A percentile compares a stretch with the other conserved stretches of the same genome.
phyloP scores from a whole-genome alignment of 371 early-diverging fungal species.

The Mucor lusitanicus region DNA sequence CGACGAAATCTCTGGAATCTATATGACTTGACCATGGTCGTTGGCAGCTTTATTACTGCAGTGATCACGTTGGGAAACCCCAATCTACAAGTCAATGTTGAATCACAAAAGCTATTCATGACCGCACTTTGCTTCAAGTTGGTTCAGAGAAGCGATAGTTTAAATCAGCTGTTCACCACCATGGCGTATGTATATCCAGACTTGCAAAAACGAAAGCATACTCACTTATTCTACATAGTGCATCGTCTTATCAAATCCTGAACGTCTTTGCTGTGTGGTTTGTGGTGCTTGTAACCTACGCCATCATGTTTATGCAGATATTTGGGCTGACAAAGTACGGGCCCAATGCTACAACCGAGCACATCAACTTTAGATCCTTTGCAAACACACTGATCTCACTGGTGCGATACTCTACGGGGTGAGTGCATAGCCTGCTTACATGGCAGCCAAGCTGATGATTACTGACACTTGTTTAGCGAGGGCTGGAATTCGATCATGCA shows the following conservation, averaged over 20 bases:
- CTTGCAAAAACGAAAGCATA: background rate
- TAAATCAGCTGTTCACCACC: constrained; percentile 70
- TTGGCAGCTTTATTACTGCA: constrained; percentile 52
- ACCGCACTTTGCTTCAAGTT: constrained; percentile 67
- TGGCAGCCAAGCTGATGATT: background rate
- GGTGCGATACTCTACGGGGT: constrained; percentile 71
- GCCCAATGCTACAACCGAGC: constrained; percentile 48
- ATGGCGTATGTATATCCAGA: constrained; percentile 53
- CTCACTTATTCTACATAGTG: constrained; percentile 22
- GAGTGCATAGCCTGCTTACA: constrained; percentile 4
- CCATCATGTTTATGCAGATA: constrained; percentile 73
- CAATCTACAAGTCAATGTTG: constrained; percentile 44
- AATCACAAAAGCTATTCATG: constrained; percentile 64
- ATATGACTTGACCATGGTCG: constrained; percentile 57
- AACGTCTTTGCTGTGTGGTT: constrained; percentile 72
- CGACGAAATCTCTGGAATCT: constrained; percentile 66
- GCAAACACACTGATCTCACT: constrained; percentile 62
- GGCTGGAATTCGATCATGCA: constrained; percentile 77
- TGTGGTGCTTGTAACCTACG: constrained; percentile 65
- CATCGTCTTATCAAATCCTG: constrained; percentile 61
- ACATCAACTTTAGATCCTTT: constrained; percentile 67
- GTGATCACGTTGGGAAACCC: constrained; percentile 36
- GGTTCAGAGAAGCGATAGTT: constrained; percentile 62
- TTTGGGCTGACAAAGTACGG: constrained; percentile 73
- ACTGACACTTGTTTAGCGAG: constrained; percentile 44